These are phyloP conservation scores for Epichloe gansuensis DNA, from an alignment of 2,329 filamentous ascomycete genomes.

Conservation along the genomic window DNA sequence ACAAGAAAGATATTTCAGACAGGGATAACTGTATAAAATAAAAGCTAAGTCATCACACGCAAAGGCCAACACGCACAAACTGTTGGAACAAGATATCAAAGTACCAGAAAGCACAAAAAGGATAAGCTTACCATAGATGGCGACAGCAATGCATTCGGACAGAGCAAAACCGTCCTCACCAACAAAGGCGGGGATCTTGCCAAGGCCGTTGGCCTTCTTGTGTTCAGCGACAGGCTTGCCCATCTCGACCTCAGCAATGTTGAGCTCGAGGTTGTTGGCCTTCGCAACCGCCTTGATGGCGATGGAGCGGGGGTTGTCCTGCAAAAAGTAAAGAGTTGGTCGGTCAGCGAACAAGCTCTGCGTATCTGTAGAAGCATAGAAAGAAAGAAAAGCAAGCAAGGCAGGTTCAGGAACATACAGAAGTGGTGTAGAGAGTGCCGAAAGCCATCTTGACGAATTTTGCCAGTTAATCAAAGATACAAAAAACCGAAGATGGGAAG, in stretches of 20 bases:
- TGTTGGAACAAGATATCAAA: background rate
- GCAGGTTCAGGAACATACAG: conserved; percentile 39
- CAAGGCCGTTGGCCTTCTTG: conserved; percentile 71
- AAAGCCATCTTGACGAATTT: conserved; percentile 65
- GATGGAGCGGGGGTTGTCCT: conserved; percentile 84
- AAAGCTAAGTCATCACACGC: conserved; percentile 58
- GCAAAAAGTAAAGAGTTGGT: conserved; percentile 8
- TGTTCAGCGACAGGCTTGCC: conserved; percentile 61
- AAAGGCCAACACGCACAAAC: background rate
- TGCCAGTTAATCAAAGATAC: conserved; percentile 6
- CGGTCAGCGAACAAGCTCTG: background rate
- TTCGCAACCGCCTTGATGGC: conserved; percentile 88
- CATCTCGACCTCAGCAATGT: conserved; percentile 62
- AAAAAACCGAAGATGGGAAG: conserved; percentile 5
- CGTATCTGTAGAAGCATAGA: conserved; percentile 1
- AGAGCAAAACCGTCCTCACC: conserved; percentile 84
- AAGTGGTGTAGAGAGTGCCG: conserved; percentile 88
- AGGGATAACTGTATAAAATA: conserved; percentile 91
- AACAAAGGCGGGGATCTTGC: conserved; percentile 86
- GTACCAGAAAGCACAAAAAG: background rate
- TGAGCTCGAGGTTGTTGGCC: conserved; percentile 89
- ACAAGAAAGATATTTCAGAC: conserved; percentile 65
- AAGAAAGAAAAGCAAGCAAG: conserved; percentile 9
- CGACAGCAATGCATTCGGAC: conserved; percentile 84
- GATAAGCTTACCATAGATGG: conserved; percentile 78